Evolutionary conservation across 2,329 filamentous ascomycete genomes (phyloP), one percentile per base, ranked within the genome.

Genomic region (Phyllosticta citribraziliensis): DNA sequence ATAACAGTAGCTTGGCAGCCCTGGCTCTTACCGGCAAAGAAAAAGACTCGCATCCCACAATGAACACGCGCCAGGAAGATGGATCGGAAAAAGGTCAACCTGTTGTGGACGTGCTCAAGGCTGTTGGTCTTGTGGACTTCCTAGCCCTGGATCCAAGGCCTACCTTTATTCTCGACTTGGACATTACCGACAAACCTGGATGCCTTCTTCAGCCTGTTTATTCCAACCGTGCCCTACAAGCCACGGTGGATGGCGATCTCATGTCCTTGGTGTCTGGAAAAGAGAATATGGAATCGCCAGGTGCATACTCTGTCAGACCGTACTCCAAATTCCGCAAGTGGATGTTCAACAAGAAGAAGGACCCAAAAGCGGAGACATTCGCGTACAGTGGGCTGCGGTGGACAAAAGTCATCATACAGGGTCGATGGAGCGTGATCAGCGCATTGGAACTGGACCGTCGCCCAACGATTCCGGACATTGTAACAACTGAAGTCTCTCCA

Each of bases 251-350:
- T 17, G 55, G 52, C n/a, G 22, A 58, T 9, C 60, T 73, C 20
- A 52, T 68, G 51, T 61, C 54, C 5, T 64, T 63, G 35, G 60
- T 72, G 14, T 63, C 60, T 4, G 68, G 68, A 0, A 63, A 63
- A 19, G 57, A 64, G n/a, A 60, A 66, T 8, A 55, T 61, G 10
- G 58, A 55, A 2, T 58, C 56, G 20, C 30, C 67, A 8, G 69
- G 69, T 22, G 60, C 64, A 1, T 62, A 67, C 22, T 63, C 62
- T 35, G 55, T 61, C 0, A 63, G 63, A n/a, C 55, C 64, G 11
- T 66, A 70, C 17, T 55, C 62, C 8, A 66, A 66, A 22, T 73
- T 72, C 63, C 63, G 65, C 20, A 64, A 65, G 17, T 74, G 71
- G 71, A 65, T 65, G 1, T 56, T 64, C 2, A 30, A 56, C 0